Evolutionary conservation across 768 basidiomycete species (phyloP).

Genomic region (Russula sp.): DNA sequence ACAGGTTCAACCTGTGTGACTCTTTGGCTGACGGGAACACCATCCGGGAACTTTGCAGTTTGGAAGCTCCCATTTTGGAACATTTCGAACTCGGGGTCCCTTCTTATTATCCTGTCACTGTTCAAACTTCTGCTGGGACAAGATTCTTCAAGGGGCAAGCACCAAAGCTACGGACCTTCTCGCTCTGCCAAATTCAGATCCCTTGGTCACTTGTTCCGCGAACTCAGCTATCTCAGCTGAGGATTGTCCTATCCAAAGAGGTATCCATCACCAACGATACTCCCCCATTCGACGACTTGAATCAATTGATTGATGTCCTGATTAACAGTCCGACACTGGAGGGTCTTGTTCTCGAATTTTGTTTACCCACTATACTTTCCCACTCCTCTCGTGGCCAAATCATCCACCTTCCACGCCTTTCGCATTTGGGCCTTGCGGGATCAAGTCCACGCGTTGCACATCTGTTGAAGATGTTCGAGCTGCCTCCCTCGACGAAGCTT

Average conservation of each 20-base stretch:
- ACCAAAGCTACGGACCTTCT: slow-evolving; percentile 4
- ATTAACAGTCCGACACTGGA: slow-evolving; percentile 1
- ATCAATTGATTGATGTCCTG: not conserved
- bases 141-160: not conserved
- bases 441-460: slow-evolving; percentile 1
- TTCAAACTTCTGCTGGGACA: not conserved
- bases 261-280: too few relatives aligned
- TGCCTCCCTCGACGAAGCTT: slow-evolving; percentile 1
- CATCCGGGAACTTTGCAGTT: not conserved
- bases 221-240: slow-evolving; percentile 6
- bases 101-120: not conserved
- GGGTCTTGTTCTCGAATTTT: not conserved
- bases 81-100: slow-evolving; percentile 4
- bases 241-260: not conserved
- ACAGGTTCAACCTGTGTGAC: not conserved
- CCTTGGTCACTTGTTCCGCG: slow-evolving; percentile 6
- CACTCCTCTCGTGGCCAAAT: not conserved
- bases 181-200: not conserved
- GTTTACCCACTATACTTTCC: not conserved
- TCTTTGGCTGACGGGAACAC: not conserved
- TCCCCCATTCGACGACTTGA: not conserved
- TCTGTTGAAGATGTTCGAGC: not conserved
- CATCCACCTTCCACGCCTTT: slow-evolving; percentile 10
- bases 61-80: slow-evolving; percentile 2
- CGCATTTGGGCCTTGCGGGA: not conserved